These are phyloP conservation scores for Lactifluus pinguis DNA, from an alignment of 768 basidiomycete species.

Conservation along the genomic window DNA sequence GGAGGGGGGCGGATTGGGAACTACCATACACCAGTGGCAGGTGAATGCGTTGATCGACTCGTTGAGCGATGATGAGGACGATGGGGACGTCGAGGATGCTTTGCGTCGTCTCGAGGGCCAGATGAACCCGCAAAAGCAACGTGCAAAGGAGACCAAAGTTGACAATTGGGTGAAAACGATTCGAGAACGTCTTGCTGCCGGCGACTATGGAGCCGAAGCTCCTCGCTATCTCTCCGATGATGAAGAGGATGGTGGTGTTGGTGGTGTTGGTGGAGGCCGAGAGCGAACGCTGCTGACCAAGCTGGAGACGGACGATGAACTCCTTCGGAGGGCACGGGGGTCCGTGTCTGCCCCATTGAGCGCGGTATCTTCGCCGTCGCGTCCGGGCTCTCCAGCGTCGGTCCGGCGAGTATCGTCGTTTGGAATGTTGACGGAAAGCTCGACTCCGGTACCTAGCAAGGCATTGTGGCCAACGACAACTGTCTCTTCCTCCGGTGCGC, in stretches of 20 bases:
- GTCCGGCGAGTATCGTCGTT: constrained; percentile 12
- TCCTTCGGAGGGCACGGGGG: neutral
- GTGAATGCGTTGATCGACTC: constrained; percentile 67
- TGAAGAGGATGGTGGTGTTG: constrained; percentile 33
- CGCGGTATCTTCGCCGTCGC: constrained; percentile 8
- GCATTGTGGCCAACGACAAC: neutral
- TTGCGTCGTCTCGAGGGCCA: constrained; percentile 76
- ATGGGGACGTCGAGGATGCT: constrained; percentile 77
- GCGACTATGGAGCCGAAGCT: constrained; percentile 54
- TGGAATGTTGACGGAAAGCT: constrained; percentile 1
- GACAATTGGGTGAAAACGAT: constrained; percentile 75
- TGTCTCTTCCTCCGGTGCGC: neutral
- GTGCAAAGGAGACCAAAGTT: constrained; percentile 67
- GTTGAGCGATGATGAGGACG: constrained; percentile 63
- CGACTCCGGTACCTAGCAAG: constrained; percentile 2
- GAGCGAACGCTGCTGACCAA: neutral
- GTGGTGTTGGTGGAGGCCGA: constrained; percentile 26
- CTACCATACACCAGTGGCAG: constrained; percentile 70
- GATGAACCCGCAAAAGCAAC: constrained; percentile 63
- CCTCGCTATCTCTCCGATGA: constrained; percentile 47
- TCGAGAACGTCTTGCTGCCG: constrained; percentile 52
- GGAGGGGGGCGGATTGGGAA: constrained; percentile 34
- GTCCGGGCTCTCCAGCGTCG: constrained; percentile 14
- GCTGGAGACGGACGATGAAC: neutral
- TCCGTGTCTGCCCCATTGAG: constrained; percentile 5